Evolutionary conservation across 495 filamentous ascomycete genomes (phyloP).

Genomic region (Annulohypoxylon bovei): DNA sequence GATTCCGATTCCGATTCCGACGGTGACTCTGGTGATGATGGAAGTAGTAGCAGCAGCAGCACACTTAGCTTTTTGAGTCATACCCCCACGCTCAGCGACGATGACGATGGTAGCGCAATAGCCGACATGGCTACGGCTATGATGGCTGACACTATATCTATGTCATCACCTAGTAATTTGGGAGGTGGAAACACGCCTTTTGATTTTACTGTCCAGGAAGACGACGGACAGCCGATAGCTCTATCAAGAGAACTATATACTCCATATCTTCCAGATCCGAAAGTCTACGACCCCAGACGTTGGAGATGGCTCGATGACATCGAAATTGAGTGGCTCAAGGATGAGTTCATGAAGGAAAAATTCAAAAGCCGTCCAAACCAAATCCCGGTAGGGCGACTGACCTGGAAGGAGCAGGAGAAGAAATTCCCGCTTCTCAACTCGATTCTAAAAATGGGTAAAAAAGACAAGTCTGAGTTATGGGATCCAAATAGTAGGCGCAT

Average conservation of each 20-base stretch:
- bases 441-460: neutral
- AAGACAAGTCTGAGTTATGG: conserved; percentile 14
- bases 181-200: too few relatives aligned
- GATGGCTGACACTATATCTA: neutral
- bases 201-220: too few relatives aligned
- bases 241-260: conserved; percentile 3
- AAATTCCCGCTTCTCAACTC: conserved; percentile 34
- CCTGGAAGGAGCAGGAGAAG: conserved; percentile 32
- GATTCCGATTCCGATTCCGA: neutral
- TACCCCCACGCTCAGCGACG: too few relatives aligned
- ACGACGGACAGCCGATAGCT: neutral
- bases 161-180: conserved; percentile 16
- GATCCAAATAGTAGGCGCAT: conserved; percentile 24
- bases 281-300: conserved; percentile 21
- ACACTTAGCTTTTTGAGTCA: too few relatives aligned
- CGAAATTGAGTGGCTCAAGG: neutral
- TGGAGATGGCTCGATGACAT: conserved; percentile 16
- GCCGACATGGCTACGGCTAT: conserved; percentile 7
- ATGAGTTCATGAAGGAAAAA: neutral
- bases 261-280: conserved; percentile 1
- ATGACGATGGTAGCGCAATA: conserved; percentile 1
- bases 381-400: conserved; percentile 27
- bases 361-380: neutral
- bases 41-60: too few relatives aligned
- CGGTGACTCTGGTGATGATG: neutral